Evolutionary conservation across 164 flowering plant species (phyloP).

Genomic region (Annona squamosa): DNA sequence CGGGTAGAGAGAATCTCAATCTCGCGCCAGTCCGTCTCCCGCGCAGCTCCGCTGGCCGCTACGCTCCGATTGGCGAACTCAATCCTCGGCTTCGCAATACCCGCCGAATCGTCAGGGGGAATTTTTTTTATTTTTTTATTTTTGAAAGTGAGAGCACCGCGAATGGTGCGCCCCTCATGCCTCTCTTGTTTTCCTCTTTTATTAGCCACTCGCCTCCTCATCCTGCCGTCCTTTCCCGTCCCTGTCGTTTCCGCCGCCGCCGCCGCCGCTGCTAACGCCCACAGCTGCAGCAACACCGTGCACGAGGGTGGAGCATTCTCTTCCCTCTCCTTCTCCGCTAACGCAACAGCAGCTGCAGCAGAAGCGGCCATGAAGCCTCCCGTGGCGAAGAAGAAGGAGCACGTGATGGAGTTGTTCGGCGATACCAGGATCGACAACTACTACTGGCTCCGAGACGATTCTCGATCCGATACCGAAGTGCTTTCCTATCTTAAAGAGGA

Average conservation of each 20-base stretch:
- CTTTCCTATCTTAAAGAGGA: conserved; percentile 56
- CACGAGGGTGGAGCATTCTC: no score
- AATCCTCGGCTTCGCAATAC: neutral
- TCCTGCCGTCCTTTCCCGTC: neutral
- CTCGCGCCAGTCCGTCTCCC: neutral
- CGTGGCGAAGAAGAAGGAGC: conserved; percentile 67
- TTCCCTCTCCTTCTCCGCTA: conserved; percentile 2
- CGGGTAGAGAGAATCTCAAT: no score
- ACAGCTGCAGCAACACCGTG: no score
- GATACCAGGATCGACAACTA: conserved; percentile 74
- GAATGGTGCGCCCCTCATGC: neutral
- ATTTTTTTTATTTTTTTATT: no score
- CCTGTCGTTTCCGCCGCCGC: neutral
- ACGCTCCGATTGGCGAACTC: neutral
- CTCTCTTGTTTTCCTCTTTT: conserved; percentile 3
- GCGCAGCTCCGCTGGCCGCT: neutral
- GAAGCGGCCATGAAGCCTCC: conserved; percentile 30
- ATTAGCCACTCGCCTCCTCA: neutral
- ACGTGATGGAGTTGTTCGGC: conserved; percentile 80
- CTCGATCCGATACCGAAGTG: conserved; percentile 61
- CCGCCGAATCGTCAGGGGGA: neutral
- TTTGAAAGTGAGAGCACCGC: neutral
- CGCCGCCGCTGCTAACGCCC: neutral
- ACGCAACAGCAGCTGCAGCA: neutral
- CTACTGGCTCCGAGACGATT: conserved; percentile 95